Evolutionary conservation across 768 basidiomycete species (phyloP), one percentile per base, ranked within the genome.

Genomic region (Trametes punicea): DNA sequence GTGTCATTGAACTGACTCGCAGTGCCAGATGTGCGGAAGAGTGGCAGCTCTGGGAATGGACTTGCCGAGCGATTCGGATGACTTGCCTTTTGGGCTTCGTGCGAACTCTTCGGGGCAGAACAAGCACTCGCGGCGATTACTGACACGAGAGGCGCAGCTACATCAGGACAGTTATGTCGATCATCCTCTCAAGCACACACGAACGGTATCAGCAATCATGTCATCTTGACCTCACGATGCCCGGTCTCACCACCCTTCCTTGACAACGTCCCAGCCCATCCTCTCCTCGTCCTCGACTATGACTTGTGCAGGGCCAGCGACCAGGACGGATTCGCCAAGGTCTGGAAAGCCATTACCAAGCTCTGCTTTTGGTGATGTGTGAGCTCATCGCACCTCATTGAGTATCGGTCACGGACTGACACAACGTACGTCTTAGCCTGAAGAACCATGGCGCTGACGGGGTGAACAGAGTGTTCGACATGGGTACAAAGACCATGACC

Each of bases 321-420:
- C 33, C 16, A 63, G 10, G 53, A 53, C 1, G 81, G 79, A 64
- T 63, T 75, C 8, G 69, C 74, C 7, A 70, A 63, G 49, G 71
- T 81, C 20, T 81, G 76, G 75, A 64, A 75, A 20, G 79, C 79
- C 0, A 75, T 76, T 15, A 78, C 76, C 0, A 67, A 70, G 23
- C 68, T 81, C 11, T 80, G 80, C 1, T 81, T 81, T 66, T 81
- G 80, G 75, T 81, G 80, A 76, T 79, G 62, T 62, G 78, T 76
- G 25, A 6, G n/a, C 3, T 34, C 2, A 3, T 13, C 10, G 42
- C 10, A 13, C 13, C 25, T 25, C 11, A 23, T 36, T 31, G 15
- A 38, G 7, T 8, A 4, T 46, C 18, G 41, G n/a, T n/a, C n/a
- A n/a, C n/a, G n/a, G n/a, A n/a, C 42, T 16, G 23, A 16, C 4